These are phyloP conservation scores for Aspergillus fijiensis DNA, from an alignment of 2,329 filamentous ascomycete genomes.

Conservation along the genomic window DNA sequence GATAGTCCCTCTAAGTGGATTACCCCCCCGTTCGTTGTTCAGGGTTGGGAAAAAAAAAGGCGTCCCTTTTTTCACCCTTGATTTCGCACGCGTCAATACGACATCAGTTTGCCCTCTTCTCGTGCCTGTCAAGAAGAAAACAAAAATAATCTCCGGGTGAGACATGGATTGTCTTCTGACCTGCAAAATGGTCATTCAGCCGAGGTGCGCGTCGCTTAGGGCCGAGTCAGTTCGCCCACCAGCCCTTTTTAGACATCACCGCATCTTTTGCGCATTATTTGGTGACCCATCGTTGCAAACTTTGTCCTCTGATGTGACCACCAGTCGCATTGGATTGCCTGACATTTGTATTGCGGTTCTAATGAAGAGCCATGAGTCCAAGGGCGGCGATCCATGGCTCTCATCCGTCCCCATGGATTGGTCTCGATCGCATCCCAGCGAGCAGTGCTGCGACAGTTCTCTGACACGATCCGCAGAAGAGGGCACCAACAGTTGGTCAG, in stretches of 20 bases:
- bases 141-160: conserved; percentile 5
- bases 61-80: not conserved
- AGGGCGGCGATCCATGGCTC: conserved; percentile 5
- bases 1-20: not conserved
- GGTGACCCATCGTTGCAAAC: not conserved
- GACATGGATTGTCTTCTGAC: conserved; percentile 6
- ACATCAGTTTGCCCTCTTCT: not conserved
- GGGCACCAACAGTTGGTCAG: conserved; percentile 3
- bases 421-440: not conserved
- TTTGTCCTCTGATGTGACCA: not conserved
- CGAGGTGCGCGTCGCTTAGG: conserved; percentile 2
- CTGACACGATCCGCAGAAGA: conserved; percentile 19
- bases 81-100: not conserved
- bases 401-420: not conserved
- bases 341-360: not conserved
- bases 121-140: not conserved
- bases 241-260: not conserved
- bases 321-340: not conserved
- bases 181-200: conserved; percentile 1
- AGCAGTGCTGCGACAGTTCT: conserved; percentile 14
- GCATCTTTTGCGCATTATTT: not conserved
- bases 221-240: not conserved
- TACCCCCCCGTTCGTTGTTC: not conserved
- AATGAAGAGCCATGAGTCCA: not conserved
- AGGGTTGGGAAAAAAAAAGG: not conserved